A percentile compares a stretch with the other conserved stretches of the same genome.
These are phyloP conservation scores for Aspergillus asperescens DNA, from an alignment of 495 filamentous ascomycete genomes.

Conservation along the genomic window DNA sequence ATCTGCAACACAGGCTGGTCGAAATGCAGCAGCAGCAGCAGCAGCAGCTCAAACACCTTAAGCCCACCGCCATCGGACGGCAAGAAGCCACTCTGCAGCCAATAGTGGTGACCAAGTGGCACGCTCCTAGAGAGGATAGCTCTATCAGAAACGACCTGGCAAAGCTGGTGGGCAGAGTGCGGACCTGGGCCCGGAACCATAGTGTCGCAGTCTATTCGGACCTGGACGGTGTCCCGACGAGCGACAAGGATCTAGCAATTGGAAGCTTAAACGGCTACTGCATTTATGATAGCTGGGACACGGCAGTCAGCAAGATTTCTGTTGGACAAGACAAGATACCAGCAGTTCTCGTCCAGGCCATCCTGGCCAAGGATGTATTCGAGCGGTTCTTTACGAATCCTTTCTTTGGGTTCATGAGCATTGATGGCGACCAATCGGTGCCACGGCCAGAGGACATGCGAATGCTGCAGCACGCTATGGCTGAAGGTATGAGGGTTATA, in stretches of 20 bases:
- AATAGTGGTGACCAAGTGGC: background rate
- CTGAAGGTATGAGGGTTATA: background rate
- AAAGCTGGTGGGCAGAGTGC: conserved; percentile 1
- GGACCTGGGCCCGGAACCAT: conserved; percentile 7
- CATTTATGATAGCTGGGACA: background rate
- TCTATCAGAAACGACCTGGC: conserved; percentile 2
- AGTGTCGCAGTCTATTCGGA: conserved; percentile 2
- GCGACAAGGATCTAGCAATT: background rate
- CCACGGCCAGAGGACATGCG: background rate
- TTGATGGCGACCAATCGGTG: background rate
- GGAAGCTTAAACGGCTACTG: background rate
- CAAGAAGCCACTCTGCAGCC: background rate
- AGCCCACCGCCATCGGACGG: background rate
- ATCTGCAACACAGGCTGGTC: background rate
- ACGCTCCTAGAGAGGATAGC: conserved; percentile 4
- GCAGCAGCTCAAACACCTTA: too few relatives aligned
- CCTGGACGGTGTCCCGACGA: background rate
- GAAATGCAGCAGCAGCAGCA: background rate
- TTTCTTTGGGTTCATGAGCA: conserved; percentile 5
- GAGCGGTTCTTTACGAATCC: conserved; percentile 7
- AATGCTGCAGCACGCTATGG: background rate
- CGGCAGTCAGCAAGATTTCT: background rate
- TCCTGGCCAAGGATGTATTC: conserved; percentile 8
- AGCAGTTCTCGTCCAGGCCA: conserved; percentile 7
- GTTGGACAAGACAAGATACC: background rate